Conservation (phyloP, 805 yeast genomes). For the Wickerhamomyces ciferrii region DNA sequence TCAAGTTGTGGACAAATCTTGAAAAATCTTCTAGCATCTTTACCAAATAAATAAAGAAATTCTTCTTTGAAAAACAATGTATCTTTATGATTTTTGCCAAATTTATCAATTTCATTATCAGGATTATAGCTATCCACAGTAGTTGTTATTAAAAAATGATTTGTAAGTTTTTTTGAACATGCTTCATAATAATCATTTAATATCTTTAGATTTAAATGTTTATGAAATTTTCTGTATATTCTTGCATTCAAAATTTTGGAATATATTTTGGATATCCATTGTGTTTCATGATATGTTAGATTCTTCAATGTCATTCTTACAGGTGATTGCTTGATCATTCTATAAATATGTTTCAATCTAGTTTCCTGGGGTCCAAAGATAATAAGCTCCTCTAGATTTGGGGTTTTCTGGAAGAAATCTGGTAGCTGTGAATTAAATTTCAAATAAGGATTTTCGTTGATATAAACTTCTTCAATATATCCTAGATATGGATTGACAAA, state of each 20-base stretch:
- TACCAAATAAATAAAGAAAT: not conserved
- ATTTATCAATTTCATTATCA: not conserved
- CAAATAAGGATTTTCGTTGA: too few relatives aligned
- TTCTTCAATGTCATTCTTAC: not conserved
- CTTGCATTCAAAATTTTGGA: constrained; percentile 8
- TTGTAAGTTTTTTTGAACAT: constrained; percentile 10
- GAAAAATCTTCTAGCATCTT: not conserved
- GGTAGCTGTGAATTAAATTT: not conserved
- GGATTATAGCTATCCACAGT: constrained; percentile 16
- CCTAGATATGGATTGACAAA: not conserved
- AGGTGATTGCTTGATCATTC: not conserved
- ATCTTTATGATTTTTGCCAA: too few relatives aligned
- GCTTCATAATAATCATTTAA: constrained; percentile 15
- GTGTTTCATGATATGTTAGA: not conserved
- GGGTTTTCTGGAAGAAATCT: not conserved
- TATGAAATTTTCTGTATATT: constrained; percentile 6
- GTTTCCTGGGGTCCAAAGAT: not conserved
- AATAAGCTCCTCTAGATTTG: not conserved
- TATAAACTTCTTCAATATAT: too few relatives aligned
- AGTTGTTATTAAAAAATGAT: constrained; percentile 10
- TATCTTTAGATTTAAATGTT: constrained; percentile 4
- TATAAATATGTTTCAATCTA: constrained; percentile 1
- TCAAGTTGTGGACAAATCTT: not conserved
- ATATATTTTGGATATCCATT: constrained; percentile 3
- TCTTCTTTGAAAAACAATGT: not conserved